phyloP scores from a whole-genome alignment of 352 stramenopile species.

The Aphanomyces invadans region DNA sequence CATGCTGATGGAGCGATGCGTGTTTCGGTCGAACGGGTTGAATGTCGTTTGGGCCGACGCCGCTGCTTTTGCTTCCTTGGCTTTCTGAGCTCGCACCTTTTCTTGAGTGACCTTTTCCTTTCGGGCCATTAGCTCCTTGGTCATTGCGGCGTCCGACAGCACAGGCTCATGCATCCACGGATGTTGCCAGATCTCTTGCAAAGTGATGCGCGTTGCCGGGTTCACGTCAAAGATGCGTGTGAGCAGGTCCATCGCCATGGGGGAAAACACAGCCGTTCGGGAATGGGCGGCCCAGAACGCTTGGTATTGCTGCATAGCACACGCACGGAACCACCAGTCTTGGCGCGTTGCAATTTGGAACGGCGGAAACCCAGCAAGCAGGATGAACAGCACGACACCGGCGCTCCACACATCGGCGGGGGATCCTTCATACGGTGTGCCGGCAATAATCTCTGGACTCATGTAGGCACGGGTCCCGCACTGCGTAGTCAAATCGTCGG shows the following conservation, averaged over 20 bases:
- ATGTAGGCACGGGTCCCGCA: conserved; percentile 90
- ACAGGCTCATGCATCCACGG: conserved; percentile 23
- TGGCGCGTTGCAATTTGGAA: conserved; percentile 84
- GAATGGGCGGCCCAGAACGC: conserved; percentile 71
- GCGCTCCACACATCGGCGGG: conserved; percentile 87
- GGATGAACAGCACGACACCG: conserved; percentile 91
- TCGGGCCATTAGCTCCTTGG: conserved; percentile 12
- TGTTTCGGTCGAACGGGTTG: conserved; percentile 22
- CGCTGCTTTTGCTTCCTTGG: conserved; percentile 13
- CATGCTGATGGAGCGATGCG: conserved; percentile 9
- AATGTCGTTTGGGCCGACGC: background rate
- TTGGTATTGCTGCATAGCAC: conserved; percentile 59
- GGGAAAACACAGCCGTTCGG: conserved; percentile 63
- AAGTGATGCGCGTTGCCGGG: conserved; percentile 63
- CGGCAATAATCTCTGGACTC: conserved; percentile 86
- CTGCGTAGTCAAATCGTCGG: conserved; percentile 73
- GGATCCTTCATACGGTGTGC: conserved; percentile 76
- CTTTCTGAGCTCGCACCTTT: conserved; percentile 18
- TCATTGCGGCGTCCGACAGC: conserved; percentile 9
- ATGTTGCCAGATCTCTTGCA: conserved; percentile 52
- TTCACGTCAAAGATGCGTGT: conserved; percentile 62
- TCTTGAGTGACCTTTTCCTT: conserved; percentile 20
- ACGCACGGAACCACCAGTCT: conserved; percentile 87
- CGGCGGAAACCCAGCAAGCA: conserved; percentile 87
- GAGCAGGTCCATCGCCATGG: conserved; percentile 62